Percentiles rank a stretch among this genome's conserved stretches.
Evolutionary conservation across 768 basidiomycete species (phyloP).

Genomic region (Lactarius akahatsu): DNA sequence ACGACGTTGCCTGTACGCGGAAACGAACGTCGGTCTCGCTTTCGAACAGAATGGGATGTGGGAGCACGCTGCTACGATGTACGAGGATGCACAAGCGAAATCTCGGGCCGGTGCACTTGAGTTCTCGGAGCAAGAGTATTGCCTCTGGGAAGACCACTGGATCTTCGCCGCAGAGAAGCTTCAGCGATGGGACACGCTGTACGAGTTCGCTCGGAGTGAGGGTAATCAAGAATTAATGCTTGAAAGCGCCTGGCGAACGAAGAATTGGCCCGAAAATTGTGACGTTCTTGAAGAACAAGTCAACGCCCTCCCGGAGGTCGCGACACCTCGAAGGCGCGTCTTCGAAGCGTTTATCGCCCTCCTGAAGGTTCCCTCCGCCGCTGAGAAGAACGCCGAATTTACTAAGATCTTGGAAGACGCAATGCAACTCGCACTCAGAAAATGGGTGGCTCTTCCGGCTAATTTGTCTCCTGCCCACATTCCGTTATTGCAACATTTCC

Average conservation of each 20-base stretch:
- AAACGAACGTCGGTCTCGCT: constrained; percentile 84
- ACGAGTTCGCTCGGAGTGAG: constrained; percentile 87
- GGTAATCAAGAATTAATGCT: constrained; percentile 89
- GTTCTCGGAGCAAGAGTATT: constrained; percentile 94
- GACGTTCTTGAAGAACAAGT: constrained; percentile 82
- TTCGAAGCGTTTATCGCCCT: constrained; percentile 94
- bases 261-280: constrained; percentile 85
- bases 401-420: constrained; percentile 89
- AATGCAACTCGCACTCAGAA: constrained; percentile 92
- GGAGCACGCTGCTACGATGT: constrained; percentile 84
- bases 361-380: constrained; percentile 74
- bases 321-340: constrained; percentile 94
- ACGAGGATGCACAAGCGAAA: constrained; percentile 87
- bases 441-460: constrained; percentile 89
- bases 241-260: constrained; percentile 93
- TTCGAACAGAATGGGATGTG: constrained; percentile 98
- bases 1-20: constrained; percentile 79
- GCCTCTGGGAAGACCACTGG: constrained; percentile 99
- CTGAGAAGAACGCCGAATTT: constrained; percentile 88
- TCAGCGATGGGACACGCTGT: constrained; percentile 95
- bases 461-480: constrained; percentile 91
- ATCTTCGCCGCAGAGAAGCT: constrained; percentile 92
- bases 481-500: constrained; percentile 94
- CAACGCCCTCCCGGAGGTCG: constrained; percentile 73
- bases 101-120: constrained; percentile 78